phyloP scores from a whole-genome alignment of 257 asterid species.

The Eustoma russellianum region DNA sequence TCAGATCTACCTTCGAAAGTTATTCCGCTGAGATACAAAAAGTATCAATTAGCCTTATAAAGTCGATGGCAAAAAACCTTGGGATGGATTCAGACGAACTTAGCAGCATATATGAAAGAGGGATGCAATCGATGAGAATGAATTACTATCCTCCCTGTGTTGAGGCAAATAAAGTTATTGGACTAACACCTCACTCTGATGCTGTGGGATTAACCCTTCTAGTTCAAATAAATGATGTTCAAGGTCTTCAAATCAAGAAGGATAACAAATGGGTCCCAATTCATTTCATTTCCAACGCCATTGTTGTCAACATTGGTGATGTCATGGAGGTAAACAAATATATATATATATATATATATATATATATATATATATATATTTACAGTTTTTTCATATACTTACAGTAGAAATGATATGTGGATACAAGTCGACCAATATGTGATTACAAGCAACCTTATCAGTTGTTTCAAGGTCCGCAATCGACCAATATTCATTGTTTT shows the following conservation, averaged over 20 bases:
- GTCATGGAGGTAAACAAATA: slow-evolving; percentile 15
- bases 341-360: background rate
- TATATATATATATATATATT: too few relatives aligned
- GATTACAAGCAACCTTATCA: too few relatives aligned
- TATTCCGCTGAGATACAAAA: slow-evolving; percentile 20
- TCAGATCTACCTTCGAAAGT: slow-evolving; percentile 12
- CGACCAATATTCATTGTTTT: background rate
- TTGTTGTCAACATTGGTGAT: slow-evolving; percentile 28
- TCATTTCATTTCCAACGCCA: slow-evolving; percentile 18
- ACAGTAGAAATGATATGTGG: too few relatives aligned
- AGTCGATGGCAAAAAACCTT: slow-evolving; percentile 20
- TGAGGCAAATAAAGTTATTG: slow-evolving; percentile 21
- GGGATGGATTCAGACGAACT: slow-evolving; percentile 16
- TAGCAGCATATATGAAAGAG: slow-evolving; percentile 11
- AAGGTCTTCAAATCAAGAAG: slow-evolving; percentile 26
- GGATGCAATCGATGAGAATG: slow-evolving; percentile 22
- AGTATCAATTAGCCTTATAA: slow-evolving; percentile 12
- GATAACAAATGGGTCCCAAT: slow-evolving; percentile 18
- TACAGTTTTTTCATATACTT: too few relatives aligned
- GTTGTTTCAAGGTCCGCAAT: too few relatives aligned
- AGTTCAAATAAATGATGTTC: slow-evolving; percentile 24
- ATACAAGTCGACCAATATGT: too few relatives aligned
- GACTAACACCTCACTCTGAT: slow-evolving; percentile 29
- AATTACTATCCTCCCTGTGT: slow-evolving; percentile 21
- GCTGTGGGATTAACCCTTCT: slow-evolving; percentile 23